A percentile compares a stretch with the other conserved stretches of the same genome.
Evolutionary conservation across 208 protist species (phyloP).

Genomic region (Trypanosomatidae sp.): DNA sequence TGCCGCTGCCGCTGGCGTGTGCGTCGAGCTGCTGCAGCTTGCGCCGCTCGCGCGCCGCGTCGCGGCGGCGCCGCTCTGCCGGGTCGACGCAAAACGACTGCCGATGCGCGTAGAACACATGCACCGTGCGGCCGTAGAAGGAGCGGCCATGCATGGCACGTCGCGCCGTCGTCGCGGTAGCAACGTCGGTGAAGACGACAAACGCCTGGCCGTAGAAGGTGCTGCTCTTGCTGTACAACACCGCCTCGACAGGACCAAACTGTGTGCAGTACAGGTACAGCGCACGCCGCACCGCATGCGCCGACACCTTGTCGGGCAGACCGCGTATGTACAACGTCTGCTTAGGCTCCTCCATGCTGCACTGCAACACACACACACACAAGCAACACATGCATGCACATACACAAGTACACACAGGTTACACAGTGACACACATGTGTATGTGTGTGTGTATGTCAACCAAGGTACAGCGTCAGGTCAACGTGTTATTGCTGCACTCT

Average conservation of each 20-base stretch:
- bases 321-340: slow-evolving; percentile 76
- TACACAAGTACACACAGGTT: neutral
- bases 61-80: slow-evolving; percentile 38
- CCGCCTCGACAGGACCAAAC: slow-evolving; percentile 63
- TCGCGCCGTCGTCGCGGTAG: slow-evolving; percentile 57
- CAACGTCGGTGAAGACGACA: slow-evolving; percentile 76
- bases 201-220: slow-evolving; percentile 76
- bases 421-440: neutral
- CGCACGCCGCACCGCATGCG: slow-evolving; percentile 48
- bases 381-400: neutral
- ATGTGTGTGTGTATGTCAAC: neutral
- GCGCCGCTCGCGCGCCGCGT: slow-evolving; percentile 12
- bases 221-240: slow-evolving; percentile 40
- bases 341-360: slow-evolving; percentile 58
- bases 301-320: slow-evolving; percentile 68
- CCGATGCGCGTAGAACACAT: slow-evolving; percentile 62
- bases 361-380: neutral
- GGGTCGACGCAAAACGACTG: slow-evolving; percentile 67
- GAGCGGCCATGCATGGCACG: slow-evolving; percentile 39
- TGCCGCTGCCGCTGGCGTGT: no score
- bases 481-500: no score
- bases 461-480: no score
- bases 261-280: slow-evolving; percentile 81
- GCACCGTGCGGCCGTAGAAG: slow-evolving; percentile 63
- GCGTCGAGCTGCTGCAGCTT: no score